phyloP scores from a whole-genome alignment of 176 grass and related monocot genomes.

The Triticum monococcum region DNA sequence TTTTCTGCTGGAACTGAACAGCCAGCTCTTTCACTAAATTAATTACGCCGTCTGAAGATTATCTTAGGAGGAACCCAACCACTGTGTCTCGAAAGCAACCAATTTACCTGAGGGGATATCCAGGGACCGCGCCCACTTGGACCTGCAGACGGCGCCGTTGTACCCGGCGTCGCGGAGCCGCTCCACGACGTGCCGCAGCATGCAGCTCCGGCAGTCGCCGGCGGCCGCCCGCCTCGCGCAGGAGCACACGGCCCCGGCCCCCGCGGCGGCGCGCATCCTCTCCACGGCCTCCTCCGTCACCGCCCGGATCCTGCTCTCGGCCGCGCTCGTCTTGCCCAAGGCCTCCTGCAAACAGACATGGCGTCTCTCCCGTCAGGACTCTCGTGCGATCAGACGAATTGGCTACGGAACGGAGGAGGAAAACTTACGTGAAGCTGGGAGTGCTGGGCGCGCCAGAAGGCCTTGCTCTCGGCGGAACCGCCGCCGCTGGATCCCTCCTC shows the following conservation, averaged over 20 bases:
- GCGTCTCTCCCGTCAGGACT: constrained; percentile 3
- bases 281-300: constrained; percentile 53
- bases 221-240: constrained; percentile 43
- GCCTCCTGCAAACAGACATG: constrained; percentile 54
- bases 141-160: constrained; percentile 78
- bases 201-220: constrained; percentile 63
- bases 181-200: constrained; percentile 44
- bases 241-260: constrained; percentile 30
- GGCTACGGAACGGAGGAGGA: neutral
- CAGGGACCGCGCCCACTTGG: constrained; percentile 75
- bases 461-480: constrained; percentile 40
- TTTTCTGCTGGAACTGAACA: neutral
- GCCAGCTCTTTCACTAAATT: neutral
- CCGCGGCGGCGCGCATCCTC: constrained; percentile 24
- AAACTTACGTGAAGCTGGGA: constrained; percentile 56
- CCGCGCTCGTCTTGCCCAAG: constrained; percentile 58
- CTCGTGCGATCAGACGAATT: neutral
- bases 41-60: neutral
- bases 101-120: constrained; percentile 75
- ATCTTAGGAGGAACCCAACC: neutral
- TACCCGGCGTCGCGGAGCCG: constrained; percentile 61
- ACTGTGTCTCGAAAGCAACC: neutral
- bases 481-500: constrained; percentile 10
- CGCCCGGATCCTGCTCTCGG: constrained; percentile 64
- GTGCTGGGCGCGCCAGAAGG: constrained; percentile 71